These are phyloP conservation scores for Pichia sp. DNA, from an alignment of 1,139 yeast genomes.

Conservation along the genomic window DNA sequence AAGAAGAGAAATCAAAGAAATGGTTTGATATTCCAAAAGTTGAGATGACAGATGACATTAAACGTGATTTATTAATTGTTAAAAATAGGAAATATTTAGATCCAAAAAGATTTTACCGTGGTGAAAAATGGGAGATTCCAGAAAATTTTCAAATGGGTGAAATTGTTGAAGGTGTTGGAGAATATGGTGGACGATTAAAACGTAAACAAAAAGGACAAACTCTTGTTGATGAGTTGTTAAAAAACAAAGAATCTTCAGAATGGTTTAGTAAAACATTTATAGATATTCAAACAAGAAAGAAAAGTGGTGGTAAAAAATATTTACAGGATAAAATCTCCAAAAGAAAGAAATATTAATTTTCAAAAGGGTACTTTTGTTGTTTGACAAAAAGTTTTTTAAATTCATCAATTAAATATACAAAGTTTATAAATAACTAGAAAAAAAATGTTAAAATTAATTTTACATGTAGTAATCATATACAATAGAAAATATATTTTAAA, in stretches of 20 bases:
- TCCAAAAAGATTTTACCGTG: constrained; percentile 92
- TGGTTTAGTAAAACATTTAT: constrained; percentile 81
- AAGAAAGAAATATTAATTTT: constrained; percentile 42
- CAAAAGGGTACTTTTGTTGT: too few species aligned
- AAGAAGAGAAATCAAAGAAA: constrained; percentile 33
- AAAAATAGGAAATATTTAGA: constrained; percentile 88
- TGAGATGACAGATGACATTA: constrained; percentile 66
- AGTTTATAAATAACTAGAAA: not conserved
- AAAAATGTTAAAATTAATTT: not conserved
- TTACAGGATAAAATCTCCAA: constrained; percentile 60
- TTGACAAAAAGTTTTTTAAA: too few species aligned
- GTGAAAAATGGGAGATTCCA: constrained; percentile 75
- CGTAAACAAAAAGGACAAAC: constrained; percentile 70
- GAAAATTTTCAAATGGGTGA: constrained; percentile 87
- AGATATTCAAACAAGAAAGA: constrained; percentile 68
- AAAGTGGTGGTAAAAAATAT: constrained; percentile 69
- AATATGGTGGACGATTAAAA: constrained; percentile 63
- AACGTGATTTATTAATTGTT: constrained; percentile 70
- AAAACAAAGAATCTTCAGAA: constrained; percentile 60
- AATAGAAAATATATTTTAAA: not conserved
- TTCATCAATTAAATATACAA: too few species aligned
- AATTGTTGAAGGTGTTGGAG: constrained; percentile 73
- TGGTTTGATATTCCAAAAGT: constrained; percentile 87
- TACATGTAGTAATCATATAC: not conserved
- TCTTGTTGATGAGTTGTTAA: constrained; percentile 74